A percentile compares a stretch with the other conserved stretches of the same genome.
phyloP scores from a whole-genome alignment of 2,329 filamentous ascomycete genomes.

The Fusarium solani-melongenae region DNA sequence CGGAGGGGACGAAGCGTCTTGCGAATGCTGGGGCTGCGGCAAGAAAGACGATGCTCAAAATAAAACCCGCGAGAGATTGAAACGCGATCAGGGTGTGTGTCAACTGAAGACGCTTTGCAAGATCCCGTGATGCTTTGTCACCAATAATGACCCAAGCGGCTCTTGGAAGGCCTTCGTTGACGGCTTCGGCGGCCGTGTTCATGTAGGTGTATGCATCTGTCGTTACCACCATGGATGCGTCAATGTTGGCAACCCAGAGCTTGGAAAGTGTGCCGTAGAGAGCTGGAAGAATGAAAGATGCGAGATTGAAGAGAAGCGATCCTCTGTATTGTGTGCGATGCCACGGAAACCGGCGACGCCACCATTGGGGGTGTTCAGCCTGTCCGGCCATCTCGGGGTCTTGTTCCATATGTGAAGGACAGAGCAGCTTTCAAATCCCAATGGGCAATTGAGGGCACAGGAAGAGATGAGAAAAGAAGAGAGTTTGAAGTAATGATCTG shows the following conservation, averaged over 20 bases:
- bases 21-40: slow-evolving; percentile 66
- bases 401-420: slow-evolving; percentile 7
- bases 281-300: slow-evolving; percentile 72
- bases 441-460: not conserved
- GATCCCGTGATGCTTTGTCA: slow-evolving; percentile 65
- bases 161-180: slow-evolving; percentile 78
- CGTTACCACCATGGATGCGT: slow-evolving; percentile 59
- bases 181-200: slow-evolving; percentile 71
- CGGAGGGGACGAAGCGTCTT: slow-evolving; percentile 69
- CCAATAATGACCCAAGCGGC: slow-evolving; percentile 77
- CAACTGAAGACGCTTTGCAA: slow-evolving; percentile 64
- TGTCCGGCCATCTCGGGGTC: not conserved
- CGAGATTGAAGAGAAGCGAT: slow-evolving; percentile 71
- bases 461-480: not conserved
- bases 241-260: slow-evolving; percentile 76
- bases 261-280: slow-evolving; percentile 76
- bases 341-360: slow-evolving; percentile 5
- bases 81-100: slow-evolving; percentile 72
- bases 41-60: slow-evolving; percentile 70
- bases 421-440: not conserved
- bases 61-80: slow-evolving; percentile 66
- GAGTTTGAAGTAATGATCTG: not conserved
- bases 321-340: slow-evolving; percentile 58
- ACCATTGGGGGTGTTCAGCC: not conserved
- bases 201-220: slow-evolving; percentile 74